Percentiles rank a stretch among this genome's conserved stretches.
phyloP scores from a whole-genome alignment of 805 yeast species.

The Wickerhamiella allomyrinae region DNA sequence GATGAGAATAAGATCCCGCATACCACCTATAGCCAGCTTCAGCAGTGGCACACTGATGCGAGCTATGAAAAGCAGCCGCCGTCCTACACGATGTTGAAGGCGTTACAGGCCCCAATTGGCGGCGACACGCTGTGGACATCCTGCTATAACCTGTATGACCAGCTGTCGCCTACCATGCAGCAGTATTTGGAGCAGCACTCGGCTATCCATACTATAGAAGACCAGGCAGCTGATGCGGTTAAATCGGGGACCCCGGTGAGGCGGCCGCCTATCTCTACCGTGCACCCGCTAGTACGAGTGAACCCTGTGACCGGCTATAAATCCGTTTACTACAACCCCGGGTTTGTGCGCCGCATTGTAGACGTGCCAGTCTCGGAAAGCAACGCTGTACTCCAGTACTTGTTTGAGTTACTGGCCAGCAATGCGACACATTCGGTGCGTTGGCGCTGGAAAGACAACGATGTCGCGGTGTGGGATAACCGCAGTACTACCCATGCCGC shows the following conservation, averaged over 20 bases:
- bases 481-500: slow-evolving; percentile 59
- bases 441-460: slow-evolving; percentile 54
- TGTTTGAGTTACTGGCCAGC: slow-evolving; percentile 38
- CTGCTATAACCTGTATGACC: slow-evolving; percentile 39
- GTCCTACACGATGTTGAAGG: slow-evolving; percentile 38
- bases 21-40: slow-evolving; percentile 19
- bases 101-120: slow-evolving; percentile 43
- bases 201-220: slow-evolving; percentile 48
- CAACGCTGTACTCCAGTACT: slow-evolving; percentile 39
- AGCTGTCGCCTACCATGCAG: slow-evolving; percentile 35
- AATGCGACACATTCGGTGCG: slow-evolving; percentile 52
- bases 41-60: slow-evolving; percentile 58
- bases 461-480: slow-evolving; percentile 71
- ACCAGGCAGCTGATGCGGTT: slow-evolving; percentile 47
- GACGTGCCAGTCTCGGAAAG: slow-evolving; percentile 60
- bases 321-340: slow-evolving; percentile 42
- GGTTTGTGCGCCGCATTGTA: slow-evolving; percentile 48
- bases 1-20: slow-evolving; percentile 18
- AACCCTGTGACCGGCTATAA: slow-evolving; percentile 62
- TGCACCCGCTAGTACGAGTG: slow-evolving; percentile 57
- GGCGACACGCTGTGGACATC: slow-evolving; percentile 45
- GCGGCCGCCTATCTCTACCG: slow-evolving; percentile 45
- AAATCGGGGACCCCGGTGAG: slow-evolving; percentile 48
- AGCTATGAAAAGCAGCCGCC: slow-evolving; percentile 66
- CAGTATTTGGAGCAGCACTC: slow-evolving; percentile 35